A percentile compares a stretch with the other conserved stretches of the same genome.
These are phyloP conservation scores for Aureobasidium sp. DNA, from an alignment of 2,329 filamentous ascomycete genomes.

Conservation along the genomic window DNA sequence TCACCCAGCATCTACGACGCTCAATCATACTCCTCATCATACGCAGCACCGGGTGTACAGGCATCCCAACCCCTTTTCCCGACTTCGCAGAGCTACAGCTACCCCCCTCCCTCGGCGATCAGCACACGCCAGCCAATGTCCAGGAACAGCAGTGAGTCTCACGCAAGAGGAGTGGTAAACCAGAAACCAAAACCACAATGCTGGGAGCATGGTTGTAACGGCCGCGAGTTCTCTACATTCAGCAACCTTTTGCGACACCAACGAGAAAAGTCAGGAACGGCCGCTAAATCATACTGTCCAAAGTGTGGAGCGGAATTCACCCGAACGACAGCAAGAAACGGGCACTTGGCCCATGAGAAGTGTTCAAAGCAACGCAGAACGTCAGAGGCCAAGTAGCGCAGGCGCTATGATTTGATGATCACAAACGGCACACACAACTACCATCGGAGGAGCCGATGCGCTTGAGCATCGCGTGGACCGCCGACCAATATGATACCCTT, in stretches of 20 bases:
- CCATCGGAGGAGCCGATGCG: conserved; percentile 2
- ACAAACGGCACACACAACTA: neutral
- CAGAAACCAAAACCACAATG: conserved; percentile 78
- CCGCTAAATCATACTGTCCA: conserved; percentile 80
- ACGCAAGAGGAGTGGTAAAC: conserved; percentile 30
- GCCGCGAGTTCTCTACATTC: conserved; percentile 90
- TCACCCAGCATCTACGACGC: conserved; percentile 15
- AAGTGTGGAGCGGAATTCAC: conserved; percentile 93
- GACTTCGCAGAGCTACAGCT: conserved; percentile 13
- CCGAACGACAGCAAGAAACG: conserved; percentile 78
- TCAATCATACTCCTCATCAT: neutral
- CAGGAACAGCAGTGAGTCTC: conserved; percentile 20
- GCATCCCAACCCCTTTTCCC: conserved; percentile 2
- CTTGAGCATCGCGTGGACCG: neutral
- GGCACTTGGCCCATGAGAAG: conserved; percentile 80
- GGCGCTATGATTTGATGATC: conserved; percentile 10
- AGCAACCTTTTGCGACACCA: conserved; percentile 91
- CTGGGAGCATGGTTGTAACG: conserved; percentile 96
- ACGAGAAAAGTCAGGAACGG: conserved; percentile 87
- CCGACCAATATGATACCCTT: conserved; percentile 15
- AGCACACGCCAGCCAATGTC: conserved; percentile 6
- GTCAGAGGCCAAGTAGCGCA: conserved; percentile 29
- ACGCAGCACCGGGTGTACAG: neutral
- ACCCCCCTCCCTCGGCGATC: conserved; percentile 10
- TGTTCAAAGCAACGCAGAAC: conserved; percentile 65